phyloP scores from a whole-genome alignment of 2,329 filamentous ascomycete species.

The Aspergillus niger region DNA sequence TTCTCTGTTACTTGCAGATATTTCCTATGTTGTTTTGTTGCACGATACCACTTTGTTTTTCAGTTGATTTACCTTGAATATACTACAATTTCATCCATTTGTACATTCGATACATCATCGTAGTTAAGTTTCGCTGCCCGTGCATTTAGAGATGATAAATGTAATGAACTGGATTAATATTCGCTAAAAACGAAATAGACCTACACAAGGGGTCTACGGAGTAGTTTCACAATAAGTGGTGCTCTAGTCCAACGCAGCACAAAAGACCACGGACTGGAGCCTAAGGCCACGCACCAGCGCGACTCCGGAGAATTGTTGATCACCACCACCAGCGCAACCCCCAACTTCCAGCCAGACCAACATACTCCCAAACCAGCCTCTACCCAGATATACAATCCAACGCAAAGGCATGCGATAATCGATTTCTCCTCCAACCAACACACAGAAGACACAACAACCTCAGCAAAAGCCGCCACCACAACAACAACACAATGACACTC shows the following conservation, averaged over 20 bases:
- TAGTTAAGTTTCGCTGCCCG: no score
- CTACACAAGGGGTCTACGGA: not conserved
- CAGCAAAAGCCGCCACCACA: not conserved
- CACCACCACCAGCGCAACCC: not conserved
- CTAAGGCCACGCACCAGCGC: not conserved
- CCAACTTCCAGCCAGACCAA: not conserved
- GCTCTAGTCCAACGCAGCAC: not conserved
- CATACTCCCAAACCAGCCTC: not conserved
- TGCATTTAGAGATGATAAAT: no score
- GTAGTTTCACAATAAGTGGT: constrained; percentile 7
- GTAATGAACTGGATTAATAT: no score
- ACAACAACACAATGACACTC: not conserved
- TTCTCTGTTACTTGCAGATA: not conserved
- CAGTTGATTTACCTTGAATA: not conserved
- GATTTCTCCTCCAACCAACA: not conserved
- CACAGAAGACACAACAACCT: not conserved
- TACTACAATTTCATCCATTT: not conserved
- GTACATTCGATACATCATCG: no score
- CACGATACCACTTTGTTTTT: constrained; percentile 28
- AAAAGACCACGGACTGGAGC: not conserved
- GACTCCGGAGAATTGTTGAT: constrained; percentile 1
- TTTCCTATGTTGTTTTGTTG: constrained; percentile 8
- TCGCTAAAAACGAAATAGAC: no score
- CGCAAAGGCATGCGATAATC: not conserved
- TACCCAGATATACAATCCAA: not conserved